Evolutionary conservation across 441 rosid species (phyloP), one percentile per base, ranked within the genome.

Genomic region (Euphorbia schlechtendalii): DNA sequence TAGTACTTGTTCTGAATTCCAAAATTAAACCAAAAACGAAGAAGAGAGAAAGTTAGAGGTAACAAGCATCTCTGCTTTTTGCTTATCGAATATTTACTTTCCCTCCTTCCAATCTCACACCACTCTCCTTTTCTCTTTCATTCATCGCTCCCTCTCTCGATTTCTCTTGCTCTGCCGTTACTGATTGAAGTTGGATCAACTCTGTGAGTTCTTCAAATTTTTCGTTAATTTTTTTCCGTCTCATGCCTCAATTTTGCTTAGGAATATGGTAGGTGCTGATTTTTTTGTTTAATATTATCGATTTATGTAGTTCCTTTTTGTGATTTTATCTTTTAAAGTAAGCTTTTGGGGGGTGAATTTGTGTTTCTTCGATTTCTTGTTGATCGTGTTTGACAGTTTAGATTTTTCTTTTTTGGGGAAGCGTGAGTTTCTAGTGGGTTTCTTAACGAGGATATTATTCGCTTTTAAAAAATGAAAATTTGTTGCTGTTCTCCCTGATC

Each of bases 31-130:
- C 40, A 25, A 38, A 18, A 38, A 45, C 41, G 8, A 15, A 54
- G 48, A 11, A 15, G 48, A 1, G 27, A 54, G 60, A 55, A 27
- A 51, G 10, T 15, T 18, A 9, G 45, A 59, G 70, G 61, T 52
- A 46, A 21, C n/a, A 24, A 73, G 81, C 81, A 77, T 80, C 77
- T 75, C 66, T 71, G 55, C 63, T 53, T 62, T 71, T 71, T 72
- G 48, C 56, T 59, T 61, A 32, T 55, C 20, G 70, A 64, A 76
- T 75, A 75, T 77, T 64, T 74, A 28, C 54, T 70, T 65, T 59
- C 14, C 24, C 64, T 69, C 38, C 32, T 32, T 59, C 25, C 69
- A 54, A 59, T 72, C 66, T 67, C 70, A 3, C 63, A 18, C 7
- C 63, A 18, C 69, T 60, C 43, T 56, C 52, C 64, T 14, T 27